Percentiles rank a stretch among this genome's conserved stretches.
Evolutionary conservation across 1,284 basidiomycete species (phyloP).

Genomic region (Ganoderma meredithae): DNA sequence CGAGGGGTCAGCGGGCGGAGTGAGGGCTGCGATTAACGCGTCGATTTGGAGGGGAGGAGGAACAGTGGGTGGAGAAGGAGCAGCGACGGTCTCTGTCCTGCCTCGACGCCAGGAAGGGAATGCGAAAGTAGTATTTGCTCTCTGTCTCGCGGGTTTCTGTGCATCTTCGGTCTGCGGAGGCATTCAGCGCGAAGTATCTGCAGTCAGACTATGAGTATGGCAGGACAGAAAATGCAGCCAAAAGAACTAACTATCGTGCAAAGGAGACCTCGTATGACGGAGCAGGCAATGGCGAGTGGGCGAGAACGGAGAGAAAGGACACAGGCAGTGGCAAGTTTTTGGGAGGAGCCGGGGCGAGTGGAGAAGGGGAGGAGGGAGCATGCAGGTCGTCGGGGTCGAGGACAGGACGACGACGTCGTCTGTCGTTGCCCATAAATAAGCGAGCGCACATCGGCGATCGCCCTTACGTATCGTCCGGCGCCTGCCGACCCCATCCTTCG

Average conservation of each 20-base stretch:
- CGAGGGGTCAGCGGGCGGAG: slow-evolving; percentile 46
- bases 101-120: slow-evolving; percentile 49
- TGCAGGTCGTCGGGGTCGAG: slow-evolving; percentile 12
- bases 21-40: slow-evolving; percentile 42
- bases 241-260: not conserved
- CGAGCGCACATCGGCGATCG: slow-evolving; percentile 20
- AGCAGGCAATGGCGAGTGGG: not conserved
- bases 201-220: slow-evolving; percentile 7
- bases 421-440: not conserved
- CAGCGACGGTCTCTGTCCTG: slow-evolving; percentile 44
- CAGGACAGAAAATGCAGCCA: not conserved
- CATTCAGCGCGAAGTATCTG: slow-evolving; percentile 35
- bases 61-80: slow-evolving; percentile 36
- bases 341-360: not conserved
- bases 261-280: not conserved
- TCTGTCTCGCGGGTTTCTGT: slow-evolving; percentile 43
- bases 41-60: slow-evolving; percentile 41
- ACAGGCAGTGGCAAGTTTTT: not conserved
- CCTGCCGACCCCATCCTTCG: slow-evolving; percentile 10
- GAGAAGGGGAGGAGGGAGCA: slow-evolving; percentile 9
- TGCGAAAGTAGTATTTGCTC: slow-evolving; percentile 55
- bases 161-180: slow-evolving; percentile 47
- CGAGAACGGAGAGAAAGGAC: not conserved
- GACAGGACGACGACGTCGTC: not conserved
- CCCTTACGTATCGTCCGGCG: slow-evolving; percentile 23